Evolutionary conservation across 2,329 filamentous ascomycete species (phyloP).

Genomic region (Hirsutella rhossiliensis): DNA sequence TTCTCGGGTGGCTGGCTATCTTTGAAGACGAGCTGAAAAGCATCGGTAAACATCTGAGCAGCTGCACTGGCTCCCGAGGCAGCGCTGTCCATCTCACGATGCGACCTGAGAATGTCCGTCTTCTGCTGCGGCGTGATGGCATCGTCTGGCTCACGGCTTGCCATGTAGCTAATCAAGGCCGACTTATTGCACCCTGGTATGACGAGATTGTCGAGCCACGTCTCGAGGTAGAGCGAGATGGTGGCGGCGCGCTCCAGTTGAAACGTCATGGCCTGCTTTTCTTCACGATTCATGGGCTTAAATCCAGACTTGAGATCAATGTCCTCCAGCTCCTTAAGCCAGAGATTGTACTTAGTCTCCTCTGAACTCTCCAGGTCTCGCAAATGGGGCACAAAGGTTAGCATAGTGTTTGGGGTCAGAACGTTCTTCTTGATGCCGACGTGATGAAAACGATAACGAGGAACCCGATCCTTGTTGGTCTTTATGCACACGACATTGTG

Average conservation of each 20-base stretch:
- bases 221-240: slow-evolving; percentile 39
- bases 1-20: slow-evolving; percentile 18
- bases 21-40: slow-evolving; percentile 44
- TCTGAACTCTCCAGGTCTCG: slow-evolving; percentile 45
- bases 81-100: slow-evolving; percentile 25
- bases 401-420: slow-evolving; percentile 45
- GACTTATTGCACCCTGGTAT: slow-evolving; percentile 40
- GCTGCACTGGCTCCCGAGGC: slow-evolving; percentile 29
- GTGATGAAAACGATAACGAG: slow-evolving; percentile 47
- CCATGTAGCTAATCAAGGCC: slow-evolving; percentile 41
- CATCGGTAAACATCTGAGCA: slow-evolving; percentile 40
- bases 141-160: slow-evolving; percentile 32
- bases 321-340: slow-evolving; percentile 44
- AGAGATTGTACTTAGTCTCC: slow-evolving; percentile 40
- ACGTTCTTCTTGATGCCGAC: slow-evolving; percentile 48
- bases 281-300: slow-evolving; percentile 37
- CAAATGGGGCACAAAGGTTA: slow-evolving; percentile 48
- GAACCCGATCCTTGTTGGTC: slow-evolving; percentile 38
- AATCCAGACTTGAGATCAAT: slow-evolving; percentile 47
- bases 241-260: slow-evolving; percentile 39
- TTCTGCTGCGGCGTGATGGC: slow-evolving; percentile 43
- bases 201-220: slow-evolving; percentile 36
- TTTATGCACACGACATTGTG: slow-evolving; percentile 33
- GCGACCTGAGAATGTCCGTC: slow-evolving; percentile 35
- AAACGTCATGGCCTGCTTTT: slow-evolving; percentile 36